Evolutionary conservation across 495 filamentous ascomycete genomes (phyloP).

Genomic region (Neurospora hispaniola): DNA sequence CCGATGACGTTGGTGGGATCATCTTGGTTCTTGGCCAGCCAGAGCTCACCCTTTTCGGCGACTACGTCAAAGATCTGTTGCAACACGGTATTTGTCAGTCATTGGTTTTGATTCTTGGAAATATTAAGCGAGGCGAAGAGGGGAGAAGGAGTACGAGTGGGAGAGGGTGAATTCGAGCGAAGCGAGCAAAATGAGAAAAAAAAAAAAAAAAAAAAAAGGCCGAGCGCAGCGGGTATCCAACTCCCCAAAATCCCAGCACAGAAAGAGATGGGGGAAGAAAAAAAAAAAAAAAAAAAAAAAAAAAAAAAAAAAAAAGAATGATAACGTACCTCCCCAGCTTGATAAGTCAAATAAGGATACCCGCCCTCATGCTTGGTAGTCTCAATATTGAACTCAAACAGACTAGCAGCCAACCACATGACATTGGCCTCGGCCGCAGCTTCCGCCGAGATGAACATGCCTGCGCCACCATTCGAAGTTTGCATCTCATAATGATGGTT

Average conservation of each 20-base stretch:
- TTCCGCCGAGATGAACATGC: background rate
- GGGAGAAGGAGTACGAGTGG: background rate
- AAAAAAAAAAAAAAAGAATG: background rate
- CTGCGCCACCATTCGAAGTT: background rate
- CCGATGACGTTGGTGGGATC: slow-evolving; percentile 68
- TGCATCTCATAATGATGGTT: background rate
- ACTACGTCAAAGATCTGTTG: slow-evolving; percentile 73
- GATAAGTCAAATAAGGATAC: slow-evolving; percentile 92
- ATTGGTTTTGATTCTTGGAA: background rate
- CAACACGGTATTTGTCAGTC: background rate
- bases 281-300: background rate
- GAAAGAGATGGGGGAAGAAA: background rate
- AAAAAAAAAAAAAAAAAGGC: background rate
- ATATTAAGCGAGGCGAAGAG: background rate
- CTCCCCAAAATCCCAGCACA: slow-evolving; percentile 55
- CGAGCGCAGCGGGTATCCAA: slow-evolving; percentile 51
- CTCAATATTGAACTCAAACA: slow-evolving; percentile 95
- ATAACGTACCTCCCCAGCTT: slow-evolving; percentile 64
- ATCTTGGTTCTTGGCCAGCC: slow-evolving; percentile 96
- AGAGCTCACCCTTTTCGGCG: slow-evolving; percentile 92
- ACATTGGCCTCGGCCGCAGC: slow-evolving; percentile 19
- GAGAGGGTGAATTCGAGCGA: slow-evolving; percentile 2
- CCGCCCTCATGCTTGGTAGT: slow-evolving; percentile 85
- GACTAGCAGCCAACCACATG: slow-evolving; percentile 82
- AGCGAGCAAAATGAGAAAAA: background rate